These are phyloP conservation scores for Ramaria sp. DNA, from an alignment of 768 basidiomycete genomes.

Conservation along the genomic window DNA sequence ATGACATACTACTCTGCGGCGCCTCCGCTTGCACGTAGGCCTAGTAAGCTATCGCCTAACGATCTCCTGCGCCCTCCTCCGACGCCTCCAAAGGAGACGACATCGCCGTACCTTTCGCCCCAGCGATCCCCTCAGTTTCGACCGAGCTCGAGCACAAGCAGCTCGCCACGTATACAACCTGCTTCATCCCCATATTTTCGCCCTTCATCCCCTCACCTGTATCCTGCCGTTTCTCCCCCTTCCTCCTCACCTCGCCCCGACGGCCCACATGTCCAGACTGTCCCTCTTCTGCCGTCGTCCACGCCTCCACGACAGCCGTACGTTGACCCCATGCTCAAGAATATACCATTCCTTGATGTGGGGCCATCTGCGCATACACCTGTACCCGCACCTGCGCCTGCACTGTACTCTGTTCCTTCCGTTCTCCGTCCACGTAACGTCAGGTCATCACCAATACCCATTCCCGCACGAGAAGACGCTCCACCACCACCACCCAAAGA, in stretches of 20 bases:
- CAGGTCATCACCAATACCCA: conserved; percentile 6
- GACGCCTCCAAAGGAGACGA: conserved; percentile 3
- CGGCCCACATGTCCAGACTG: not conserved
- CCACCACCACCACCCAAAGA: conserved; percentile 2
- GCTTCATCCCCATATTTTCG: not conserved
- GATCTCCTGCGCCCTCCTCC: conserved; percentile 9
- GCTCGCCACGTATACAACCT: not conserved
- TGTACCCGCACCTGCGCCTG: not conserved
- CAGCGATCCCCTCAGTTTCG: not conserved
- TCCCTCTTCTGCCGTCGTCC: not conserved
- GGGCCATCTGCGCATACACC: not conserved
- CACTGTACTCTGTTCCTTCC: conserved; percentile 9
- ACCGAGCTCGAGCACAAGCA: not conserved
- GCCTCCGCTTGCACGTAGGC: conserved; percentile 26
- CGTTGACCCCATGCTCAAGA: conserved; percentile 5
- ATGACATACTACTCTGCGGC: conserved; percentile 84
- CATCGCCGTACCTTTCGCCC: conserved; percentile 4
- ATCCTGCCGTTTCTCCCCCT: not conserved
- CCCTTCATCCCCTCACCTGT: not conserved
- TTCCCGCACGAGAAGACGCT: not conserved
- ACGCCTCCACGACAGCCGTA: not conserved
- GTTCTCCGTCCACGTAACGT: conserved; percentile 8
- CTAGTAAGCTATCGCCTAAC: conserved; percentile 10
- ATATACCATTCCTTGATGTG: conserved; percentile 9
- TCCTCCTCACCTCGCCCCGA: not conserved